phyloP scores from a whole-genome alignment of 495 filamentous ascomycete genomes.

The Neurospora africana region DNA sequence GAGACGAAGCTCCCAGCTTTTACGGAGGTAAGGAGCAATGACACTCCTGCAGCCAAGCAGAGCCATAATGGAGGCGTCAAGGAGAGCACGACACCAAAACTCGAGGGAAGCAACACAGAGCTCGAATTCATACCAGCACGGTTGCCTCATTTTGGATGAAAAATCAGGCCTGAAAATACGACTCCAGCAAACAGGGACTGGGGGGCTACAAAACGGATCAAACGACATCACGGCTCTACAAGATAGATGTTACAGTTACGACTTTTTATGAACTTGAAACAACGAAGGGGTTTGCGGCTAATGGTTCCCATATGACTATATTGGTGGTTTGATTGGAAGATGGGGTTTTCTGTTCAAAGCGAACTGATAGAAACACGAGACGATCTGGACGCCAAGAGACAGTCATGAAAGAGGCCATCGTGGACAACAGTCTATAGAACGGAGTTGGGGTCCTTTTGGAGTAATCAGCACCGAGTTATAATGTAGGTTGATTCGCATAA shows the following conservation, averaged over 20 bases:
- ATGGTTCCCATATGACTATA: neutral
- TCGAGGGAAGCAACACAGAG: neutral
- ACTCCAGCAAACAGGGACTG: neutral
- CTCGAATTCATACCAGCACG: constrained; percentile 22
- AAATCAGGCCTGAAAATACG: neutral
- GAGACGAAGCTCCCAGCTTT: constrained; percentile 6
- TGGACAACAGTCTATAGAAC: neutral
- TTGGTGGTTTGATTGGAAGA: neutral
- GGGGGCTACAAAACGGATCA: neutral
- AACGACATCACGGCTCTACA: neutral
- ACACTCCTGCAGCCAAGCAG: neutral
- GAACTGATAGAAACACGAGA: neutral
- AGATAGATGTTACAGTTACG: neutral
- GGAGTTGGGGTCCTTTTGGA: neutral
- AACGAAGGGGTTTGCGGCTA: neutral
- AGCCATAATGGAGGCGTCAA: neutral
- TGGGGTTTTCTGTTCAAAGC: neutral
- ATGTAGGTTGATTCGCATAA: neutral
- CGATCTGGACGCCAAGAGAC: neutral
- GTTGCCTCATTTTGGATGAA: constrained; percentile 23
- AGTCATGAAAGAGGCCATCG: neutral
- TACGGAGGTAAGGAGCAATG: neutral
- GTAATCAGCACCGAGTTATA: neutral
- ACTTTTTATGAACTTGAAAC: neutral
- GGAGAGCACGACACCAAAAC: neutral